Evolutionary conservation across 1,284 basidiomycete species (phyloP).

Genomic region (Tilletia indica): DNA sequence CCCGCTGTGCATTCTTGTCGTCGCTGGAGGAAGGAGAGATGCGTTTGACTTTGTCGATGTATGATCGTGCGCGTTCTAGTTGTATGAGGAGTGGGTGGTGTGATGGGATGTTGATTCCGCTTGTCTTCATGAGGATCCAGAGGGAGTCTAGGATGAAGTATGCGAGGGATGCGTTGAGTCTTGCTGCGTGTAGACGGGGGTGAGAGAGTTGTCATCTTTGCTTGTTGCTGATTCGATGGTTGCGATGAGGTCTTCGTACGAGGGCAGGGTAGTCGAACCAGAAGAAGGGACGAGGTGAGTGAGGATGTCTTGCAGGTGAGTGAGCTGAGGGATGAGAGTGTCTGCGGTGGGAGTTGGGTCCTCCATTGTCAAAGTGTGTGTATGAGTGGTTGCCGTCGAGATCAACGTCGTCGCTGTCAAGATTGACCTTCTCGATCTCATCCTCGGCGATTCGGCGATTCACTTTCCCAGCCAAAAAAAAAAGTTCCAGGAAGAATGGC

Average conservation of each 20-base stretch:
- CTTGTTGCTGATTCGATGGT: background rate
- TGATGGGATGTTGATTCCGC: background rate
- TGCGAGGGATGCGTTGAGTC: slow-evolving; percentile 3
- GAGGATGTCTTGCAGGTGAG: background rate
- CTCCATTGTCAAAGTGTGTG: background rate
- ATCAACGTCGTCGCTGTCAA: background rate
- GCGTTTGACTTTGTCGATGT: slow-evolving; percentile 10
- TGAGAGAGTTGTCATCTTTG: background rate
- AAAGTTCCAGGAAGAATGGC: background rate
- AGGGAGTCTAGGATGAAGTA: slow-evolving; percentile 15
- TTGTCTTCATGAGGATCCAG: slow-evolving; percentile 17
- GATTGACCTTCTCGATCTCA: background rate
- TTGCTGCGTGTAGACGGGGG: slow-evolving; percentile 3
- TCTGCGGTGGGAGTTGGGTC: slow-evolving; percentile 10
- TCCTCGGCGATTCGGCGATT: background rate
- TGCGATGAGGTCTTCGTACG: slow-evolving; percentile 12
- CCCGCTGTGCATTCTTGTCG: background rate
- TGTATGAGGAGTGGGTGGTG: slow-evolving; percentile 2
- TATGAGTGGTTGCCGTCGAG: background rate
- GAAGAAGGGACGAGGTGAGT: background rate
- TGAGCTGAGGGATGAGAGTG: slow-evolving; percentile 5
- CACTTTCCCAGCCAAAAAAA: background rate
- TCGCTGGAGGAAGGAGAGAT: background rate
- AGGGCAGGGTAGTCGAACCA: background rate
- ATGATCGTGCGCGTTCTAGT: background rate